Evolutionary conservation across 345 rosid genomes (phyloP).

Genomic region (Eutrema yunnanense): DNA sequence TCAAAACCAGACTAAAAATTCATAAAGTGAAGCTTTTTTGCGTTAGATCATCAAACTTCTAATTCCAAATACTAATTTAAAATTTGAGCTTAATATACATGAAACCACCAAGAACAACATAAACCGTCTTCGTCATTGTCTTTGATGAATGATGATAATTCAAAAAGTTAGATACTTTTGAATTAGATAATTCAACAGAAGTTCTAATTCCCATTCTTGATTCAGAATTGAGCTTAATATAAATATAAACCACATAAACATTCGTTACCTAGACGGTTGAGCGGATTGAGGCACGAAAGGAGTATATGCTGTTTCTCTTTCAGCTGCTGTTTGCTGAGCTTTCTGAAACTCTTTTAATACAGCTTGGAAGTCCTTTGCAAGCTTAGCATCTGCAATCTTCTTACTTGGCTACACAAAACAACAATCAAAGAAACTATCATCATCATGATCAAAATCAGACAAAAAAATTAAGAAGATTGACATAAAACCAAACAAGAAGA

Average conservation of each 20-base stretch:
- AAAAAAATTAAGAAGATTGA: not conserved
- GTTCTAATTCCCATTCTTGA: not conserved
- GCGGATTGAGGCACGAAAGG: slow-evolving; percentile 47
- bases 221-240: not conserved
- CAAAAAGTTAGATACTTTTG: not conserved
- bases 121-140: not conserved
- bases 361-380: slow-evolving; percentile 94
- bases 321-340: slow-evolving; percentile 92
- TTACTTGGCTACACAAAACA: slow-evolving; percentile 60
- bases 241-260: not conserved
- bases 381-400: slow-evolving; percentile 95
- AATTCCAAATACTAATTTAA: not conserved
- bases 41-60: not conserved
- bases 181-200: no score
- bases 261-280: slow-evolving; percentile 24
- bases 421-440: not conserved
- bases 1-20: not conserved
- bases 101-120: not conserved
- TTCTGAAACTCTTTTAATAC: slow-evolving; percentile 97
- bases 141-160: not conserved
- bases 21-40: not conserved
- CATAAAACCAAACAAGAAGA: not conserved
- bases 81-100: not conserved
- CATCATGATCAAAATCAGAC: not conserved
- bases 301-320: slow-evolving; percentile 74